phyloP scores from a whole-genome alignment of 768 basidiomycete genomes.

The Termitomyces eurrhizus region DNA sequence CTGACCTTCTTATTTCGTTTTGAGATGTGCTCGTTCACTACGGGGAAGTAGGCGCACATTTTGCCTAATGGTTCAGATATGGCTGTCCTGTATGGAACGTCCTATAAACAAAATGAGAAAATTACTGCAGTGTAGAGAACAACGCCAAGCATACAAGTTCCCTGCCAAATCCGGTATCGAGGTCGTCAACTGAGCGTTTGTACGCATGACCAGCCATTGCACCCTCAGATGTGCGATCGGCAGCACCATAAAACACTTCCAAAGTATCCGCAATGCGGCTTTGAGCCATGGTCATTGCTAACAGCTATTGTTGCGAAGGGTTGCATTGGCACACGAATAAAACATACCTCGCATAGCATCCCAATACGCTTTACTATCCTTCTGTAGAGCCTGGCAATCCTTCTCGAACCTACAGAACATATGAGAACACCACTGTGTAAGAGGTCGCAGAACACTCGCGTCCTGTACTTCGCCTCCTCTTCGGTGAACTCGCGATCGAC shows the following conservation, averaged over 20 bases:
- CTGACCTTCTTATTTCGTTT: constrained; percentile 95
- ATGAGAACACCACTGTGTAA: constrained; percentile 1
- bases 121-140: neutral
- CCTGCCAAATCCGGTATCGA: constrained; percentile 78
- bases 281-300: constrained; percentile 95
- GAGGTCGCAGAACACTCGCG: constrained; percentile 47
- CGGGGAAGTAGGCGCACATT: constrained; percentile 93
- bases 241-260: constrained; percentile 86
- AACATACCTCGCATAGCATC: constrained; percentile 88
- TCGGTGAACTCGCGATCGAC: constrained; percentile 91
- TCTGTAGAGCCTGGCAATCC: constrained; percentile 89
- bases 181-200: constrained; percentile 90
- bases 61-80: constrained; percentile 95
- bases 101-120: constrained; percentile 42
- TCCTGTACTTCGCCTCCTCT: constrained; percentile 87
- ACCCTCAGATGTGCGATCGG: constrained; percentile 81
- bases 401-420: constrained; percentile 82
- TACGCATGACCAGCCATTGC: constrained; percentile 98
- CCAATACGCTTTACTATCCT: constrained; percentile 91
- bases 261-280: constrained; percentile 90
- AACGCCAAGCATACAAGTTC: constrained; percentile 61
- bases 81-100: constrained; percentile 90
- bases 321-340: neutral
- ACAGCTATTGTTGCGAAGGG: neutral
- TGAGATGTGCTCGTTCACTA: constrained; percentile 88